phyloP scores from a whole-genome alignment of 2,329 filamentous ascomycete species.

The Colletotrichum incanum region DNA sequence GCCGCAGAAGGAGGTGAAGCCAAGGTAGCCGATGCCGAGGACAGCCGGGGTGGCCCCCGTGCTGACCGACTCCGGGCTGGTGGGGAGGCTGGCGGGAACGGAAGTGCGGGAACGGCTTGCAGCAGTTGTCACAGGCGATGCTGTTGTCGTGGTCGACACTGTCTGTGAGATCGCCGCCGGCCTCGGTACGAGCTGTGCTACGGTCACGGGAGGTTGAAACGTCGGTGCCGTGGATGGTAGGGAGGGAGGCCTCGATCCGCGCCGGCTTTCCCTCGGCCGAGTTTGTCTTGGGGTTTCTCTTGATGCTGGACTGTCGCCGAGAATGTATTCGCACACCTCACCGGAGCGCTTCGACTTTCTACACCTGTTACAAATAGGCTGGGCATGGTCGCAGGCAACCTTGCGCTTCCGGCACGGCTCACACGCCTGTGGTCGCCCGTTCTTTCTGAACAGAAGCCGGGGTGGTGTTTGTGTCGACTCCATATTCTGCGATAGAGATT shows the following conservation, averaged over 20 bases:
- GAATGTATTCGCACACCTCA: conserved; percentile 55
- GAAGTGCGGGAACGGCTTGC: conserved; percentile 30
- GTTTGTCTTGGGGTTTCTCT: conserved; percentile 11
- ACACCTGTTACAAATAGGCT: conserved; percentile 59
- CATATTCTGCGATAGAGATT: conserved; percentile 5
- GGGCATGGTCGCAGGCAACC: conserved; percentile 60
- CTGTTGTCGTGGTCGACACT: conserved; percentile 8
- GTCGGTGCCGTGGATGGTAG: conserved; percentile 14
- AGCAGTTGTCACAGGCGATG: conserved; percentile 28
- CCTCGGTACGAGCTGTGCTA: neutral
- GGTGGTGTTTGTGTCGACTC: conserved; percentile 27
- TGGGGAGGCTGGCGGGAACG: conserved; percentile 31
- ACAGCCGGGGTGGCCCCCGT: conserved; percentile 25
- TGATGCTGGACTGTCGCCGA: conserved; percentile 34
- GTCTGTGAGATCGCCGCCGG: neutral
- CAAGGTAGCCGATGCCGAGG: conserved; percentile 57
- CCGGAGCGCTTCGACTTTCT: conserved; percentile 51
- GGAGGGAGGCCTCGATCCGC: conserved; percentile 19
- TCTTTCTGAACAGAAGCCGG: conserved; percentile 35
- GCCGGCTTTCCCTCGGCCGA: conserved; percentile 21
- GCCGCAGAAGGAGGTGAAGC: conserved; percentile 60
- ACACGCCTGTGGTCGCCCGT: conserved; percentile 45
- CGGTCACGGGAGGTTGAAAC: neutral
- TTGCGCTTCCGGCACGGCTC: conserved; percentile 60
- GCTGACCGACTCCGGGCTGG: conserved; percentile 36